These are phyloP conservation scores for Bipolaris gigantea DNA, from an alignment of 2,329 filamentous ascomycete genomes.

Conservation along the genomic window DNA sequence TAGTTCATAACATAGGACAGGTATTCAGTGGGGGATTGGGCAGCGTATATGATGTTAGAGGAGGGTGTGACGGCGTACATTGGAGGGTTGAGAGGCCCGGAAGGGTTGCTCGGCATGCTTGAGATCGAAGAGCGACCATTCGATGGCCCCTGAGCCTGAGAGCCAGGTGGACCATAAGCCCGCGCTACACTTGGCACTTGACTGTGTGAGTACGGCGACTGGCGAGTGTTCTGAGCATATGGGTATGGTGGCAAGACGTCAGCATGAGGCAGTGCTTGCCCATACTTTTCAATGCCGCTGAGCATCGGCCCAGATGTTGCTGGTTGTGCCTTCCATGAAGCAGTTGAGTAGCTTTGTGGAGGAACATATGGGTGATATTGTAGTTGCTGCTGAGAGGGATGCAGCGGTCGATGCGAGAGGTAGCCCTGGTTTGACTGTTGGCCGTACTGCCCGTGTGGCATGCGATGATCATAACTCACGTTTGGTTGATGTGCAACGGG, in stretches of 20 bases:
- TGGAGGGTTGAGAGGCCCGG: slow-evolving; percentile 40
- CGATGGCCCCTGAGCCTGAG: slow-evolving; percentile 29
- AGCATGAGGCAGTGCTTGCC: slow-evolving; percentile 25
- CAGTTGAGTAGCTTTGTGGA: slow-evolving; percentile 27
- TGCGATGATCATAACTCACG: slow-evolving; percentile 39
- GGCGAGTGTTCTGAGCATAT: slow-evolving; percentile 24
- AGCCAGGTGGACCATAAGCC: slow-evolving; percentile 22
- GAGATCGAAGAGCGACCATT: slow-evolving; percentile 40
- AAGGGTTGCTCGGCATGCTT: slow-evolving; percentile 33
- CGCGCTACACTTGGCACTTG: slow-evolving; percentile 16
- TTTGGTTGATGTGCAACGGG: slow-evolving; percentile 45
- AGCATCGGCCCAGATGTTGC: slow-evolving; percentile 25
- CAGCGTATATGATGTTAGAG: slow-evolving; percentile 44
- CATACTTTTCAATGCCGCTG: slow-evolving; percentile 32
- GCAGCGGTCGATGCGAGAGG: slow-evolving; percentile 25
- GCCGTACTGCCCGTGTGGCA: slow-evolving; percentile 30
- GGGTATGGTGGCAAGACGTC: slow-evolving; percentile 31
- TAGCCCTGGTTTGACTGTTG: slow-evolving; percentile 21
- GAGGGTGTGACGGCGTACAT: slow-evolving; percentile 43
- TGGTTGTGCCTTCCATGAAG: slow-evolving; percentile 30
- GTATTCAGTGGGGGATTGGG: slow-evolving; percentile 44
- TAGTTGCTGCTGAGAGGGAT: slow-evolving; percentile 20
- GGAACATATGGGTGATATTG: slow-evolving; percentile 36
- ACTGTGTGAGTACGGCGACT: slow-evolving; percentile 26
- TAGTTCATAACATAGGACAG: slow-evolving; percentile 50